These are phyloP conservation scores for Fraxinus nigra DNA, from an alignment of 305 asterid genomes.

Conservation along the genomic window DNA sequence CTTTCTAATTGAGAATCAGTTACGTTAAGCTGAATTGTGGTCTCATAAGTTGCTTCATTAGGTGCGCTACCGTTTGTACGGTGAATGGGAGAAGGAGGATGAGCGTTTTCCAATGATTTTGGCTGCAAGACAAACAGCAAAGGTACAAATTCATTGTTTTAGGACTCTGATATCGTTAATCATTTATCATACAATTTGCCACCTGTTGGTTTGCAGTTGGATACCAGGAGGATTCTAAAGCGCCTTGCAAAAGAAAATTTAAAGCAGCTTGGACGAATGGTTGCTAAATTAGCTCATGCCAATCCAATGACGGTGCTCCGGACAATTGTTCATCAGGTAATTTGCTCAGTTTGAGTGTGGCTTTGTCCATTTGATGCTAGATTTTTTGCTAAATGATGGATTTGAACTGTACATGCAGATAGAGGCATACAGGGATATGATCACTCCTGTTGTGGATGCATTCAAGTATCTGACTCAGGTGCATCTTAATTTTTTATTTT, in stretches of 20 bases:
- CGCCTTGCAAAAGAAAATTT: constrained; percentile 98
- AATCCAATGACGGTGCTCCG: constrained; percentile 99
- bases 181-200: constrained; percentile 20
- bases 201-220: constrained; percentile 58
- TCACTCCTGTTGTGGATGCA: constrained; percentile 98
- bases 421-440: constrained; percentile 99
- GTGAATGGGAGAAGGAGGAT: constrained; percentile 98
- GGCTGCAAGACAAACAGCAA: constrained; percentile 90
- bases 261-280: constrained; percentile 99
- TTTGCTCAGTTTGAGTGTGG: constrained; percentile 1
- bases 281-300: constrained; percentile 98
- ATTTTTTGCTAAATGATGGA: constrained; percentile 28
- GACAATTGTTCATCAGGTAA: constrained; percentile 93
- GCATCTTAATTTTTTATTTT: constrained; percentile 16
- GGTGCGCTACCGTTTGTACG: constrained; percentile 94
- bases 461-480: constrained; percentile 98
- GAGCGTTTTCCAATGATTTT: constrained; percentile 88
- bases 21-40: constrained; percentile 18
- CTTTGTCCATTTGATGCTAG: constrained; percentile 22
- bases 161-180: constrained; percentile 11
- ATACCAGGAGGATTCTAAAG: constrained; percentile 88
- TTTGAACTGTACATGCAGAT: constrained; percentile 51
- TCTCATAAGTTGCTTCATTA: constrained; percentile 30
- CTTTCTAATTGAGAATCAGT: constrained; percentile 11
- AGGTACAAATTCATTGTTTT: constrained; percentile 43